phyloP scores from a whole-genome alignment of 768 basidiomycete species.

The Clitopilus passeckerianus region DNA sequence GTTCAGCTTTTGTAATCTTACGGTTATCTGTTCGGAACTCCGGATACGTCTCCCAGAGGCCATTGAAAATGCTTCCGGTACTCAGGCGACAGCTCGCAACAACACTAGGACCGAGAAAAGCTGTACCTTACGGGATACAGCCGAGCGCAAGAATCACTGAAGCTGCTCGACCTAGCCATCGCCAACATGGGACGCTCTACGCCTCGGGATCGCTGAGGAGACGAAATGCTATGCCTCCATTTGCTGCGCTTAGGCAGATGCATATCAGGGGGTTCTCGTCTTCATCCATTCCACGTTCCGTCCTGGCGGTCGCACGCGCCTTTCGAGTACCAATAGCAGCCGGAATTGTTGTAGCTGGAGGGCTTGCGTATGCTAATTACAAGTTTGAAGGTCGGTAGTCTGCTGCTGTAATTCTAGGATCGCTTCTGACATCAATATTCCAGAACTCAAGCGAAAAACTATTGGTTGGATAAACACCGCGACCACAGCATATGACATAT shows the following conservation, averaged over 20 bases:
- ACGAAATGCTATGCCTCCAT: conserved; percentile 38
- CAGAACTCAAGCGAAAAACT: conserved; percentile 72
- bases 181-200: conserved; percentile 54
- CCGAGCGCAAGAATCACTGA: conserved; percentile 29
- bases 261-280: conserved; percentile 80
- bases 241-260: conserved; percentile 51
- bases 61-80: conserved; percentile 11
- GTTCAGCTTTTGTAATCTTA: too few species aligned
- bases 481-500: conserved; percentile 62
- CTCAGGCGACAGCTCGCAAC: conserved; percentile 12
- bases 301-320: conserved; percentile 80
- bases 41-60: background rate
- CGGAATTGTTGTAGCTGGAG: conserved; percentile 85
- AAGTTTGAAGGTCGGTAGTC: conserved; percentile 80
- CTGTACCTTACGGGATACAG: conserved; percentile 51
- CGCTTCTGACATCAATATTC: conserved; percentile 1
- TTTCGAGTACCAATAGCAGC: conserved; percentile 88
- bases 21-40: background rate
- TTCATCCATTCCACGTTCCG: conserved; percentile 79
- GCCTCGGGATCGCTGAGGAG: conserved; percentile 49
- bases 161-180: conserved; percentile 40
- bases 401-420: background rate
- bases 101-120: conserved; percentile 30
- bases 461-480: conserved; percentile 59
- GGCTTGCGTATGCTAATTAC: conserved; percentile 92